Conservation (phyloP, 148 eudicot genomes). For the Rhododendron ovatum region DNA sequence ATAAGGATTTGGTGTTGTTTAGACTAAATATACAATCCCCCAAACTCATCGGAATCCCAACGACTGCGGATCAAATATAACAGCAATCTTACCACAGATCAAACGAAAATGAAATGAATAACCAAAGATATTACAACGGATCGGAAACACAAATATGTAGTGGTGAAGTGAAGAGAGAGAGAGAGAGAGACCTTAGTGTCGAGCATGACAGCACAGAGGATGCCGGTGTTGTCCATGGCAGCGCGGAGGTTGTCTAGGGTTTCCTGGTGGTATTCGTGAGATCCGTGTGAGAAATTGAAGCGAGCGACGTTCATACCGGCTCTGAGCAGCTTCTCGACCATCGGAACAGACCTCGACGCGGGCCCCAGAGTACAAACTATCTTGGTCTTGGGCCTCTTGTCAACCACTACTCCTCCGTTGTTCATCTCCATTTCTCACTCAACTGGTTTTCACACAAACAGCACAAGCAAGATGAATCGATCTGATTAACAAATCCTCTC, state of each 20-base stretch:
- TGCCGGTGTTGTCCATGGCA: constrained; percentile 46
- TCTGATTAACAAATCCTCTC: background rate
- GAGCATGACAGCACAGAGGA: constrained; percentile 51
- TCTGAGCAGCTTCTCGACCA: constrained; percentile 37
- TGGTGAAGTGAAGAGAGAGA: background rate
- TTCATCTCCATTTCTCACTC: constrained; percentile 7
- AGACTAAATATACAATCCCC: background rate
- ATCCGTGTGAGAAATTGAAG: constrained; percentile 51
- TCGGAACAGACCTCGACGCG: constrained; percentile 39
- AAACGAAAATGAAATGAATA: background rate
- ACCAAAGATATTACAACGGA: background rate
- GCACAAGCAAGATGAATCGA: background rate
- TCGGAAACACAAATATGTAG: background rate
- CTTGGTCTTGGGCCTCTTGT: constrained; percentile 41
- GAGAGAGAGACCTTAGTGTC: constrained; percentile 25
- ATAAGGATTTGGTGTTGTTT: background rate
- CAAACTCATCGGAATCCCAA: background rate
- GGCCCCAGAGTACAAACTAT: constrained; percentile 53
- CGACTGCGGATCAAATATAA: background rate
- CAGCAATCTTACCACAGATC: background rate
- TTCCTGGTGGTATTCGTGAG: constrained; percentile 48
- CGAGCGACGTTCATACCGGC: constrained; percentile 57
- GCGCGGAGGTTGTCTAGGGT: constrained; percentile 40
- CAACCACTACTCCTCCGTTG: background rate
- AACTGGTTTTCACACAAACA: background rate